These are phyloP conservation scores for Dothistroma septosporum DNA, from an alignment of 2,329 filamentous ascomycete genomes.

Conservation along the genomic window DNA sequence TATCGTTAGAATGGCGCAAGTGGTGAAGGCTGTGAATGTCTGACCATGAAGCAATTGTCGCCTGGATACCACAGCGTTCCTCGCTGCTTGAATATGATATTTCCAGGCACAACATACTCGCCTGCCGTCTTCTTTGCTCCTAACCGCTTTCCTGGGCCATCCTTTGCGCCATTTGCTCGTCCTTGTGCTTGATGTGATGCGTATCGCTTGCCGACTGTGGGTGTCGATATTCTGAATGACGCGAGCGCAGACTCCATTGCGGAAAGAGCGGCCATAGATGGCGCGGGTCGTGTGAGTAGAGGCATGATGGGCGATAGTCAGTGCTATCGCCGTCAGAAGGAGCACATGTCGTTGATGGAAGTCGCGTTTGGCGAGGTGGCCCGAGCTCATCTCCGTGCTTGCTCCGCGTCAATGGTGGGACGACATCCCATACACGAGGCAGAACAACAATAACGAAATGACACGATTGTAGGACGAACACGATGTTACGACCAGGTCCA, in stretches of 20 bases:
- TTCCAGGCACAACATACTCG: conserved; percentile 90
- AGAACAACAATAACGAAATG: neutral
- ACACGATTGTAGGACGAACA: conserved; percentile 1
- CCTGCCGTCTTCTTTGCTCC: conserved; percentile 91
- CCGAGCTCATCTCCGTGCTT: conserved; percentile 16
- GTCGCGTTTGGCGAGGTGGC: conserved; percentile 12
- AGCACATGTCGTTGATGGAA: conserved; percentile 8
- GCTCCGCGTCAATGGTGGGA: conserved; percentile 10
- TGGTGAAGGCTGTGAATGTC: neutral
- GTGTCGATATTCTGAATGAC: conserved; percentile 29
- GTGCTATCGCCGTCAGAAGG: too few relatives aligned
- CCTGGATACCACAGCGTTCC: conserved; percentile 92
- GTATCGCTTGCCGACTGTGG: conserved; percentile 39
- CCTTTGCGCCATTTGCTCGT: conserved; percentile 65
- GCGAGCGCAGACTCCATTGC: conserved; percentile 32
- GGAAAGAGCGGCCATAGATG: conserved; percentile 28
- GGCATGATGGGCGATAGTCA: conserved; percentile 11
- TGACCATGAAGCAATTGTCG: conserved; percentile 80
- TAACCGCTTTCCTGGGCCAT: conserved; percentile 76
- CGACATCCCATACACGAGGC: conserved; percentile 4
- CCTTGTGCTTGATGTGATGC: conserved; percentile 64
- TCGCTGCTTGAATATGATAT: conserved; percentile 96
- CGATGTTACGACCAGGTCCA: neutral
- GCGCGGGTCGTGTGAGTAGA: conserved; percentile 17
- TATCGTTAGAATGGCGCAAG: conserved; percentile 3